Percentiles rank a stretch among this genome's conserved stretches.
Conservation (phyloP, 1,284 basidiomycete species). For the Trametes hirsuta region DNA sequence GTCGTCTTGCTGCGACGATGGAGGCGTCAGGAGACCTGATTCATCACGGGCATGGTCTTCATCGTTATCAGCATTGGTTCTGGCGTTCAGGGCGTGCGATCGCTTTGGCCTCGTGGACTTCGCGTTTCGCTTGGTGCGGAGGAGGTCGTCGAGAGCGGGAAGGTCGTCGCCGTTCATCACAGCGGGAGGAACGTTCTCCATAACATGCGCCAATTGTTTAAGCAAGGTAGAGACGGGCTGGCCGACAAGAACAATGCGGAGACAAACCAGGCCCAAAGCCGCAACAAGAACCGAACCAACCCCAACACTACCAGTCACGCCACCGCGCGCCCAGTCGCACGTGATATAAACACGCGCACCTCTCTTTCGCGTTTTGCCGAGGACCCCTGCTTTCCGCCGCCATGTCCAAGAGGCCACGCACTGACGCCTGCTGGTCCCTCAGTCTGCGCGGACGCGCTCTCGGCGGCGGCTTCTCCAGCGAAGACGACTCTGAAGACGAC, state of each 20-base stretch:
- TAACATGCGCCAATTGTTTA: constrained; percentile 6
- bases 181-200: constrained; percentile 27
- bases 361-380: constrained; percentile 2
- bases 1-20: constrained; percentile 30
- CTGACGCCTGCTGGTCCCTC: constrained; percentile 28
- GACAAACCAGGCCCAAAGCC: not conserved
- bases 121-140: constrained; percentile 22
- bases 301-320: constrained; percentile 14
- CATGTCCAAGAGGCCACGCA: constrained; percentile 1
- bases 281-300: constrained; percentile 12
- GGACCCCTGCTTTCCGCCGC: not conserved
- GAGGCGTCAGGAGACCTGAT: constrained; percentile 35
- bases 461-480: constrained; percentile 16
- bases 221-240: not conserved
- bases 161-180: constrained; percentile 17
- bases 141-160: constrained; percentile 17
- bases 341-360: constrained; percentile 12
- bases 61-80: constrained; percentile 16
- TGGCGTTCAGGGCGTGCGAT: constrained; percentile 14
- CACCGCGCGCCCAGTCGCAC: constrained; percentile 6
- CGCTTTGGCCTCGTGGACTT: constrained; percentile 30
- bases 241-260: not conserved
- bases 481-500: constrained; percentile 17
- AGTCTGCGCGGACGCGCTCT: constrained; percentile 23
- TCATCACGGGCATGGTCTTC: constrained; percentile 12